Evolutionary conservation across 2,329 filamentous ascomycete genomes (phyloP), one percentile per base, ranked within the genome.

Genomic region (Phialophora verrucosa): DNA sequence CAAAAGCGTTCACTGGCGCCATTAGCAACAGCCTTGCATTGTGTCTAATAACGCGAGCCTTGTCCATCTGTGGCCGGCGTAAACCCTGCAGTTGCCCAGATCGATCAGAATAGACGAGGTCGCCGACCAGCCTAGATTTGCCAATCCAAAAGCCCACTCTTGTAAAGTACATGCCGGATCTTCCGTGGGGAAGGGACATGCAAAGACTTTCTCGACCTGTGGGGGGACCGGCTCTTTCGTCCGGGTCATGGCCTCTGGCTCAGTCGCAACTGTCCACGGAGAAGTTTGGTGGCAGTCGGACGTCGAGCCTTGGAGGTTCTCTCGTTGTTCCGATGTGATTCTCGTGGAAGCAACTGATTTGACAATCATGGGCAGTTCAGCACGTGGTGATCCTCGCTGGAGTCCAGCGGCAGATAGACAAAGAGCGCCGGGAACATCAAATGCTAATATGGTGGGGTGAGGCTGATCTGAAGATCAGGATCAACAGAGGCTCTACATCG

Each of bases 391-490:
- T 42, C 54, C 35, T 44, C 35, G 25, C 31, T 20, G 35, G 7
- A 53, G 49, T 29, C 29, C 49, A 35, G 20, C 55, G 54, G 44
- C 29, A 42, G 55, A 59, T 59, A 49, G 55, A 59, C 62, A 51
- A 38, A 14, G 25, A 57, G 25, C 53, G 44, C 14, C 62, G 54
- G 6, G 59, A 49, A 51, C 44, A 66, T 59, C 59, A 62, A 32
- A 57, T 59, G n/a, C n/a, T 49, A 47, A 54, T 29, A n/a, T 59
- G 54, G 58, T 47, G 63, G 59, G 23, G 29, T 35, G 25, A 65
- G 66, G 63, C 23, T 68, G 66, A 65, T 65, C 66, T 65, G 54
- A 42, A 62, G 59, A 65, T 65, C 66, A 14, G 29, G 66, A 68
- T 63, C 66, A 57, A 61, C 59, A 12, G 47, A 68, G 62, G 66